phyloP scores from a whole-genome alignment of 768 basidiomycete species.

The Trichaptum fuscoviolaceum region DNA sequence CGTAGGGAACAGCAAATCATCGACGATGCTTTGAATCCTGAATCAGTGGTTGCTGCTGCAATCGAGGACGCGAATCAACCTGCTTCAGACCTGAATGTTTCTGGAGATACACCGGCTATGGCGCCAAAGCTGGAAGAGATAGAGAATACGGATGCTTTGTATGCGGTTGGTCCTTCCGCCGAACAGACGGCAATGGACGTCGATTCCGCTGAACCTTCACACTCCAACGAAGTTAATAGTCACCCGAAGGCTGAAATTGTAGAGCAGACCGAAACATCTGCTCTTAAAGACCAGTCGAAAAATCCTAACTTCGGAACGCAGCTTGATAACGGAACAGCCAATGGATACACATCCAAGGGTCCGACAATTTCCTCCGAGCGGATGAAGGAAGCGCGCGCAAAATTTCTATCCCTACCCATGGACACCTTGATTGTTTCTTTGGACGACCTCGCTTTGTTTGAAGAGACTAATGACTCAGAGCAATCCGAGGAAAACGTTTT shows the following conservation, averaged over 20 bases:
- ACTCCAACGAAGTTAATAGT: conserved; percentile 19
- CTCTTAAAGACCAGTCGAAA: conserved; percentile 50
- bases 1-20: conserved; percentile 50
- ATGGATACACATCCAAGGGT: not conserved
- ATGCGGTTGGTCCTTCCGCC: conserved; percentile 16
- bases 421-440: not conserved
- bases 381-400: not conserved
- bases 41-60: conserved; percentile 51
- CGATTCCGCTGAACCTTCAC: conserved; percentile 5
- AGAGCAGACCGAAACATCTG: conserved; percentile 20
- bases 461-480: not conserved
- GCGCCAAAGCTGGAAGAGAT: conserved; percentile 51
- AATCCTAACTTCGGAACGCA: conserved; percentile 41
- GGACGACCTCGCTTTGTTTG: not conserved
- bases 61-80: conserved; percentile 39
- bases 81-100: conserved; percentile 23
- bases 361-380: not conserved
- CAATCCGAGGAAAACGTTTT: not conserved
- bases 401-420: not conserved
- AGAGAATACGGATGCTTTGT: conserved; percentile 47
- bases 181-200: conserved; percentile 27
- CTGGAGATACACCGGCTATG: conserved; percentile 29
- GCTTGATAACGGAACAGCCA: not conserved
- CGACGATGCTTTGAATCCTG: conserved; percentile 56
- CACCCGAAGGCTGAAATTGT: conserved; percentile 23